These are phyloP conservation scores for Waltiozyma solani DNA, from an alignment of 1,139 yeast genomes.

Conservation along the genomic window DNA sequence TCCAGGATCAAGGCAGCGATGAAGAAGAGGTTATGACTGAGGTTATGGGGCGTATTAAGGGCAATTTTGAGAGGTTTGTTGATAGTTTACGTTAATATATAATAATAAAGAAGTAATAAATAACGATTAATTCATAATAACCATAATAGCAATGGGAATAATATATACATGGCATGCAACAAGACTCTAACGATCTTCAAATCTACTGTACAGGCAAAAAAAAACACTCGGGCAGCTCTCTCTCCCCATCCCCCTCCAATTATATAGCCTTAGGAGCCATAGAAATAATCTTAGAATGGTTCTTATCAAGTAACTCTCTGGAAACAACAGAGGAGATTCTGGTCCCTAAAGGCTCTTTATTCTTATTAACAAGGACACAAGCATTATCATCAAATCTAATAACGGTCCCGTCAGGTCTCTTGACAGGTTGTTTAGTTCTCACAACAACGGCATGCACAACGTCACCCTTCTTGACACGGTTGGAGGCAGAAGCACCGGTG, in stretches of 20 bases:
- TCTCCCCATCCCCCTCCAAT: neutral
- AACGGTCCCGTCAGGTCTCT: constrained; percentile 81
- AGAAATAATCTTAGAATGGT: constrained; percentile 79
- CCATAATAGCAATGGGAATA: no score
- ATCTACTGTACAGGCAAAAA: neutral
- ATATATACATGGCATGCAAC: no score
- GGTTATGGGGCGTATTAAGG: neutral
- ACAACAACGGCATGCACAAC: constrained; percentile 94
- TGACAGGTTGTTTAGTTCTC: constrained; percentile 80
- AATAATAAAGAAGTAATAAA: no score
- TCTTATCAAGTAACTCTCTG: constrained; percentile 77
- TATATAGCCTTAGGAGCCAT: constrained; percentile 71
- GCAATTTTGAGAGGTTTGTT: neutral
- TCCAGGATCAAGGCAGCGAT: neutral
- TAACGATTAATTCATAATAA: no score
- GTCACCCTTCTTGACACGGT: constrained; percentile 90
- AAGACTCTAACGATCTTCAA: no score
- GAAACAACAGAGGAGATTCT: constrained; percentile 91
- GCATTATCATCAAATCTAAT: constrained; percentile 94
- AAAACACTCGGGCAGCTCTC: no score
- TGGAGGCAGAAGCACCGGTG: constrained; percentile 61
- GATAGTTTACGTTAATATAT: neutral
- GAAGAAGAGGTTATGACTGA: neutral
- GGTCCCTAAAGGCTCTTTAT: constrained; percentile 88
- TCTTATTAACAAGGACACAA: constrained; percentile 85